phyloP scores from a whole-genome alignment of 192 early-diverging fungal species.

The Gaertneriomyces sp. region DNA sequence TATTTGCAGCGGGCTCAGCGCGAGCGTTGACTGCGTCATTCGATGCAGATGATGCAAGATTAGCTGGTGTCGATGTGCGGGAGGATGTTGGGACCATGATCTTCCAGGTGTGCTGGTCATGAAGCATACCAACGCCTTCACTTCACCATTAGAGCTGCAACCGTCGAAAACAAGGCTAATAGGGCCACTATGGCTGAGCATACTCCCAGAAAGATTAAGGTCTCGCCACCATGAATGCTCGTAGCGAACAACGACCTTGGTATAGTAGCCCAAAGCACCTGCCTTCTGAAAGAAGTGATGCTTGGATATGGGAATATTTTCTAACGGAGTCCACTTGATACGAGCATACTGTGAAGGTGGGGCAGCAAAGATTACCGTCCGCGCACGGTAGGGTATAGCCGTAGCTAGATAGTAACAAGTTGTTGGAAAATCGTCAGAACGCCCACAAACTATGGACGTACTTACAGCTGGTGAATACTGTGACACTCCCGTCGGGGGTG shows the following conservation, averaged over 20 bases:
- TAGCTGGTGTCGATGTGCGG: background rate
- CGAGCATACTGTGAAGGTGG: slow-evolving; percentile 9
- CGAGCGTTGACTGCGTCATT: background rate
- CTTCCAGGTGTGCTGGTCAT: background rate
- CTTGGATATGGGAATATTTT: background rate
- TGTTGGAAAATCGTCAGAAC: background rate
- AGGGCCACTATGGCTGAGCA: background rate
- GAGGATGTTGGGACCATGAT: slow-evolving; percentile 1
- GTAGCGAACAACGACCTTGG: slow-evolving; percentile 7
- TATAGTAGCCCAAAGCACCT: slow-evolving; percentile 8
- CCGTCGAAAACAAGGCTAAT: slow-evolving; percentile 3
- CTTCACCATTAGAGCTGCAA: background rate
- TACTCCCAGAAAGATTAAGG: background rate
- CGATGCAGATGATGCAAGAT: background rate
- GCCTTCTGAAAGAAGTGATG: background rate
- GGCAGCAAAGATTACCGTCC: slow-evolving; percentile 4
- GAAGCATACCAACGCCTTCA: background rate
- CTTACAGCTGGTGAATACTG: slow-evolving; percentile 9
- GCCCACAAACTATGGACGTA: background rate
- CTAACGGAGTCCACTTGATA: background rate
- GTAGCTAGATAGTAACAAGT: background rate
- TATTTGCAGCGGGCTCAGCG: background rate
- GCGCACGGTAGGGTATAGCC: background rate
- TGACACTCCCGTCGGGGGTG: background rate
- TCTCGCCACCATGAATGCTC: slow-evolving; percentile 1